Conservation (phyloP, 352 stramenopile species). For the Pythium chondricola region DNA sequence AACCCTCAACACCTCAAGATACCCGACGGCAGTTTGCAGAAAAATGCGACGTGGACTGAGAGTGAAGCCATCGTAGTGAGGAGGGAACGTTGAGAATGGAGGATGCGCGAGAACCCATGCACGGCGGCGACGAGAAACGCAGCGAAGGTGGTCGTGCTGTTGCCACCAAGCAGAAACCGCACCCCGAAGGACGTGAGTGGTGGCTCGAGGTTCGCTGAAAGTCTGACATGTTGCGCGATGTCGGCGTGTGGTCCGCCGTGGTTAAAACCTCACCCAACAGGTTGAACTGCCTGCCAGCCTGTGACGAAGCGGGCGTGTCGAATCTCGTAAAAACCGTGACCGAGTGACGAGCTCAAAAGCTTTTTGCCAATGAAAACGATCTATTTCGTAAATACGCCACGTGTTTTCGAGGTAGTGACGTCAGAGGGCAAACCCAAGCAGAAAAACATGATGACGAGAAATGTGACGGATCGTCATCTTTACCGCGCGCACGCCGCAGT, state of each 20-base stretch:
- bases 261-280: constrained; percentile 16
- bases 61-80: background rate
- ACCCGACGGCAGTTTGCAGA: constrained; percentile 11
- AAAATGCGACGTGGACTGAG: constrained; percentile 5
- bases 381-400: constrained; percentile 14
- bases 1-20: constrained; percentile 11
- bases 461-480: too few species aligned
- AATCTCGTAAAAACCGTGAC: constrained; percentile 11
- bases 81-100: too few species aligned
- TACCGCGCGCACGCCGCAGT: too few species aligned
- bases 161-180: too few species aligned
- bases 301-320: constrained; percentile 14
- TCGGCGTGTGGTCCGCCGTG: too few species aligned
- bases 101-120: too few species aligned
- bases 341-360: too few species aligned
- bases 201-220: too few species aligned
- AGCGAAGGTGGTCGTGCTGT: too few species aligned
- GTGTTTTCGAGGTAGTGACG: constrained; percentile 10
- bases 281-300: constrained; percentile 12
- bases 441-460: constrained; percentile 17
- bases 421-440: constrained; percentile 19
- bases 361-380: constrained; percentile 13
- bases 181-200: too few species aligned
- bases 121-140: too few species aligned
- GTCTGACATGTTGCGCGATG: too few species aligned